Evolutionary conservation across 768 basidiomycete genomes (phyloP), one percentile per base, ranked within the genome.

Genomic region (Nidularia sp.): DNA sequence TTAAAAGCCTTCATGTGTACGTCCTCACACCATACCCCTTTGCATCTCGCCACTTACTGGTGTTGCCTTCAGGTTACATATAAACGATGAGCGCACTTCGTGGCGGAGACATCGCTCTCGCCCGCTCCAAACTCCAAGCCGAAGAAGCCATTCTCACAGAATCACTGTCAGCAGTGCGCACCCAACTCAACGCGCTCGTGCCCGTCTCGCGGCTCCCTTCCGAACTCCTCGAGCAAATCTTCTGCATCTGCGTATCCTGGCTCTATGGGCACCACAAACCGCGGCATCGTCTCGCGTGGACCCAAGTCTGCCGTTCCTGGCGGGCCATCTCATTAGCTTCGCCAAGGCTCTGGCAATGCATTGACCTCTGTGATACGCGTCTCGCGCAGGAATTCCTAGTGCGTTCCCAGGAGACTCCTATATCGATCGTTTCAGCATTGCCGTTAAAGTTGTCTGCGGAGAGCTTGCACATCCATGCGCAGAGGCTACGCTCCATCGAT

Each of bases 181-280:
- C 18, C 18, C 18, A 18, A 18, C 18, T 18, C 18, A 18, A 18
- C 18, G 35, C 47, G 22, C 45, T 15, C 36, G 34, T 47, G 36
- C 39, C 34, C 5, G 60, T 39, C 36, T 39, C 67, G 6, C 48
- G 39, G 4, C 67, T 77, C 6, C 75, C 75, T 3, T 46, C 63
- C 0, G 76, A 77, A 59, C 63, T 77, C 49, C 63, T 77, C 25
- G 70, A 71, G 59, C 51, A 64, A 22, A 66, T 77, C 43, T 77
- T 77, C 54, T 29, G 45, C 29, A 58, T 70, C 34, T 75, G 73
- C 54, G 61, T 70, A 4, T 64, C 68, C 4, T 70, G 71, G 70
- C 57, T 72, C 10, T 71, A 71, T 45, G 50, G 53, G 35, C 49
- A 52, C 8, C 60, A 60, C 12, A 68, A 65, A 42, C 62, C 65